Base-by-base conservation (phyloP, 805 yeast genomes). In the Huiozyma naganishii region DNA sequence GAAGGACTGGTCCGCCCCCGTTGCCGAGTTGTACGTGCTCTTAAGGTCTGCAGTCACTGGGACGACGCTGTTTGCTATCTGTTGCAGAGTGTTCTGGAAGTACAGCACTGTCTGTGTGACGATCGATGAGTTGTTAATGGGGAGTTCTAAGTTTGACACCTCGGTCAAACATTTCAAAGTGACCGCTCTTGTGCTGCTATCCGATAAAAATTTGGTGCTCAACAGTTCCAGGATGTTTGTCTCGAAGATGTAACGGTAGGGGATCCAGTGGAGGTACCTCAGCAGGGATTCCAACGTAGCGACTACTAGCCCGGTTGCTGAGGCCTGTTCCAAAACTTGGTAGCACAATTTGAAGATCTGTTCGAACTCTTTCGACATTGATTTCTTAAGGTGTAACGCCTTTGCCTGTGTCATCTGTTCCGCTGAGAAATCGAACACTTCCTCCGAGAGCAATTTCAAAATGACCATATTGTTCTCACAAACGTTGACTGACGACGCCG, bases 391-490 rank as follows among this genome's bases (percentile, higher is more conserved):
- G 47, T 77, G 76, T 55, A 80, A 76, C 6, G 95, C 85, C 66
- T 90, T 90, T 6, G 95, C 95, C 65, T 87, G 96, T 37, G 99
- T 92, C 85, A 92, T 81, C 61, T 86, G 95, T 51, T 89, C 97
- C 41, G 88, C 86, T n/a, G 94, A 80, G 61, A 73, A 92, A 66
- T 92, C 97, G 61, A 90, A 92, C 13, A 92, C 94, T 66, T 92
- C 99, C 67, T 92, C 99, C 42, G 94, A 81, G 53, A 92, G 73
- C 51, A 92, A 71, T 55, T 83, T 83, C 61, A 92, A 73, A 47
- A 92, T 89, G 48, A 80, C 79, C 97, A 92, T 90, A 67, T 92
- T 92, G 68, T 92, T 92, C 65, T 92, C 98, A 69, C 98, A 92
- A 42, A 92, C 96, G 57, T 88, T 90, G 63, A 84, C 78, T 23